Evolutionary conservation across 2,329 filamentous ascomycete species (phyloP), one percentile per base, ranked within the genome.

Genomic region (Cladophialophora immunda): DNA sequence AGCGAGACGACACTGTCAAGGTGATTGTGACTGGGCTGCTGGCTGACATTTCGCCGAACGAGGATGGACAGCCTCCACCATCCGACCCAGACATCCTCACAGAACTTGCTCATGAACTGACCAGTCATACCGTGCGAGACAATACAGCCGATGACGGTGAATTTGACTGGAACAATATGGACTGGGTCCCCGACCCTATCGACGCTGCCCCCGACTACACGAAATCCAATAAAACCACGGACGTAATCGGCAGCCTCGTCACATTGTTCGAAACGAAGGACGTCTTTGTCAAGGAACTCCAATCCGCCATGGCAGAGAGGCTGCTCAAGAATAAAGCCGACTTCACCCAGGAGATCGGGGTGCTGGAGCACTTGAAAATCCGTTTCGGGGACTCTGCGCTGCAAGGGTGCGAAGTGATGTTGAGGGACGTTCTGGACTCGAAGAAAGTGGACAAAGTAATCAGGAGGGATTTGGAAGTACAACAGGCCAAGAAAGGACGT

Each of bases 401-500:
- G 54, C 95, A 98, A 76, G 92, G 92, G 57, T 97, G 94, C 78
- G 94, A 99, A 76, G 95, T 99, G 74, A 99, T 99, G 95, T 87
- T 99, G 65, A 92, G 91, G 70, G 95, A 99, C 76, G 91, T 98
- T 38, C 86, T 91, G 71, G 94, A 97, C 75, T 97, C 93, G 1
- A 85, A 86, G 68, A 86, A 87, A 50, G 87, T 96, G 66, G 92
- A 97, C 75, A 81, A 83, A 7, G 82, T 85, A 13, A 88, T 97
- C 55, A 83, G 88, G 50, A 85, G 83, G 64, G 82, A 81, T 45
- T 80, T 84, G 74, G 76, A 78, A 7, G 63, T 71, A 61, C 68
- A 65, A 73, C 57, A 58, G 73, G 29, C 45, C 13, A 62, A 77
- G 75, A 65, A 70, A 73, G 55, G 47, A 41, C 27, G 27, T n/a